These are phyloP conservation scores for Styphnolobium japonicum DNA, from an alignment of 306 rosid genomes.

Conservation along the genomic window DNA sequence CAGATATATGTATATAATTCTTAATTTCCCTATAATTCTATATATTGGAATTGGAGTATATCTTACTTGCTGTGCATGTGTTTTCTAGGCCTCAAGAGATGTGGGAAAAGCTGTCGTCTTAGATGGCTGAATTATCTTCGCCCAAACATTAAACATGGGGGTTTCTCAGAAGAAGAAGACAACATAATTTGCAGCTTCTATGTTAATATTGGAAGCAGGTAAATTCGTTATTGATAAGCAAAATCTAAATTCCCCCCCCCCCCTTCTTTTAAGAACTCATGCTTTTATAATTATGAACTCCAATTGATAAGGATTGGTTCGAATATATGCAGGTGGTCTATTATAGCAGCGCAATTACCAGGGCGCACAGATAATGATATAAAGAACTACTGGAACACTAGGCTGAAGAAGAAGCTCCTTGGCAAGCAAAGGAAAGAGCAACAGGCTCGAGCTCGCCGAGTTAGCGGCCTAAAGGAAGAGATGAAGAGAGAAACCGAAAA, in stretches of 20 bases:
- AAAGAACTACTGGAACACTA: conserved; percentile 88
- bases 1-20: background rate
- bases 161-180: conserved; percentile 85
- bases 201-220: conserved; percentile 89
- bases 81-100: conserved; percentile 67
- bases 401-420: conserved; percentile 78
- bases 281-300: too few relatives aligned
- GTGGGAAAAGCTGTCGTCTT: conserved; percentile 77
- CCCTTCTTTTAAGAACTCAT: too few relatives aligned
- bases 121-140: conserved; percentile 81
- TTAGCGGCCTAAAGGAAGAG: conserved; percentile 43
- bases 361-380: conserved; percentile 90
- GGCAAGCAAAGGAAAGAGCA: conserved; percentile 68
- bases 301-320: too few relatives aligned
- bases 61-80: background rate
- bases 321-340: conserved; percentile 63
- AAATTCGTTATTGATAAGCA: background rate
- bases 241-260: background rate
- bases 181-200: conserved; percentile 86
- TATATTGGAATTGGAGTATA: background rate
- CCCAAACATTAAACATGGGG: conserved; percentile 81
- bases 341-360: conserved; percentile 83
- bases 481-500: conserved; percentile 36
- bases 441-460: conserved; percentile 37
- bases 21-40: background rate